Conservation (phyloP, 2,329 filamentous ascomycete species). For the Microascus cirrosus region DNA sequence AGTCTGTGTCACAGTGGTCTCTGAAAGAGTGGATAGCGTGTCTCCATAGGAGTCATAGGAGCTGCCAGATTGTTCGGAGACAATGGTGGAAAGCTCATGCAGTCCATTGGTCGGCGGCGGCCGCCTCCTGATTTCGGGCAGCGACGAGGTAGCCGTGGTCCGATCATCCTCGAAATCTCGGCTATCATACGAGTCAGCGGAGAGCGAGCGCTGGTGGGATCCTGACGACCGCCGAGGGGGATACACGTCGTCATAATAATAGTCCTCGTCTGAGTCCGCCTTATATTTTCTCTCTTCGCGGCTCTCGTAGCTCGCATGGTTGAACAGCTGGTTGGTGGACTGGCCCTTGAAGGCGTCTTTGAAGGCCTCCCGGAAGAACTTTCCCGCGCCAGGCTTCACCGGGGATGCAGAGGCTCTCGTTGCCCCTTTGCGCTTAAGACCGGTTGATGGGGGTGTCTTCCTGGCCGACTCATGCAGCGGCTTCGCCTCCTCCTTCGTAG, state of each 20-base stretch:
- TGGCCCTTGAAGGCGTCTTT: conserved; percentile 54
- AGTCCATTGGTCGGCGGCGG: conserved; percentile 45
- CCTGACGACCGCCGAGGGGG: not conserved
- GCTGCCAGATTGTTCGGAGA: conserved; percentile 31
- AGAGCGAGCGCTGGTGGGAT: conserved; percentile 5
- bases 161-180: conserved; percentile 10
- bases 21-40: conserved; percentile 34
- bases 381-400: conserved; percentile 32
- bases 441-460: conserved; percentile 22
- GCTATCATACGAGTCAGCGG: conserved; percentile 6
- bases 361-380: conserved; percentile 44
- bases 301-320: conserved; percentile 35
- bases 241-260: conserved; percentile 12
- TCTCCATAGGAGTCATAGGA: conserved; percentile 28
- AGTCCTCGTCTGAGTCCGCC: conserved; percentile 10
- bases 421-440: conserved; percentile 44
- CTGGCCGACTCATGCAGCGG: conserved; percentile 4
- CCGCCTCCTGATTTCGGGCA: conserved; percentile 16
- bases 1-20: conserved; percentile 41
- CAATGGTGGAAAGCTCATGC: conserved; percentile 46
- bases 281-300: conserved; percentile 27
- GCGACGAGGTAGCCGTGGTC: conserved; percentile 4
- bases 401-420: conserved; percentile 39
- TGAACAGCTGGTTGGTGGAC: conserved; percentile 34
- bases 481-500: conserved; percentile 8